A percentile compares a stretch with the other conserved stretches of the same genome.
These are phyloP conservation scores for Melanopsichium pennsylvanicum DNA, from an alignment of 1,284 basidiomycete genomes.

Conservation along the genomic window DNA sequence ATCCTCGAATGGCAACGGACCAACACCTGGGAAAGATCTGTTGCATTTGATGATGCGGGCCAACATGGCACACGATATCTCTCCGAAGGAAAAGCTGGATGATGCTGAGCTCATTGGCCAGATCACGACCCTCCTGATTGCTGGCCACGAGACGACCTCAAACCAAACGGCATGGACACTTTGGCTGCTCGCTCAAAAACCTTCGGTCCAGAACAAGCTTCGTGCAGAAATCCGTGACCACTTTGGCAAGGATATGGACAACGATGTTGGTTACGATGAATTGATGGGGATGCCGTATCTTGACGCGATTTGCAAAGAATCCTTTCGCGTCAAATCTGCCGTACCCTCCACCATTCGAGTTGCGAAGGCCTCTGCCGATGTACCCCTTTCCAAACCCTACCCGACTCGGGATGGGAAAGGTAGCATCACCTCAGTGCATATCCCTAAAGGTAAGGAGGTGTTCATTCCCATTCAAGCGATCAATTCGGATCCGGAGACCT, in stretches of 20 bases:
- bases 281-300: slow-evolving; percentile 51
- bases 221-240: slow-evolving; percentile 54
- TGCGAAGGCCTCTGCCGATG: slow-evolving; percentile 31
- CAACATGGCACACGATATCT: slow-evolving; percentile 58
- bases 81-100: slow-evolving; percentile 34
- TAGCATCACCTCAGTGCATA: slow-evolving; percentile 46
- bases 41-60: slow-evolving; percentile 59
- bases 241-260: slow-evolving; percentile 29
- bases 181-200: slow-evolving; percentile 41
- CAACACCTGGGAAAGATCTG: slow-evolving; percentile 49
- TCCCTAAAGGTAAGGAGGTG: slow-evolving; percentile 46
- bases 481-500: slow-evolving; percentile 36
- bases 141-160: slow-evolving; percentile 62
- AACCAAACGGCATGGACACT: slow-evolving; percentile 61
- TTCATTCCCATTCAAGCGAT: slow-evolving; percentile 53
- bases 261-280: slow-evolving; percentile 50
- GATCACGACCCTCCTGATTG: slow-evolving; percentile 59
- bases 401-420: slow-evolving; percentile 32
- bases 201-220: slow-evolving; percentile 39
- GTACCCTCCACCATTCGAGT: slow-evolving; percentile 52
- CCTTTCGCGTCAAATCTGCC: slow-evolving; percentile 42
- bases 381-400: slow-evolving; percentile 55
- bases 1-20: neutral
- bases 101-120: slow-evolving; percentile 59
- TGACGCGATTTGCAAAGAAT: slow-evolving; percentile 56